These are phyloP conservation scores for Pyrenophora tritici-repentis DNA, from an alignment of 2,329 filamentous ascomycete species.

Conservation along the genomic window DNA sequence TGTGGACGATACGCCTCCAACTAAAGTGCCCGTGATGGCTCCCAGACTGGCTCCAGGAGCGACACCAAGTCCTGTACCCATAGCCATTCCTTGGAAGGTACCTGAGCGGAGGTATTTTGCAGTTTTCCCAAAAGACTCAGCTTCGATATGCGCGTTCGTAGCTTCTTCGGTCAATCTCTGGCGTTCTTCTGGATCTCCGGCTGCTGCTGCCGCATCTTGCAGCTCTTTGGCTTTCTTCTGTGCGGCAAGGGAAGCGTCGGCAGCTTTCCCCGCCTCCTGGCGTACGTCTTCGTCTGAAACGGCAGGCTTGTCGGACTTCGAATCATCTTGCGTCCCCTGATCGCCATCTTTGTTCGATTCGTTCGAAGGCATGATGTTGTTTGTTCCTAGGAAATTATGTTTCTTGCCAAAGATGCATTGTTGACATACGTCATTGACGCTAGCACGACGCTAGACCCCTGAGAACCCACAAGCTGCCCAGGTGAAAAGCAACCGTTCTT, in stretches of 20 bases:
- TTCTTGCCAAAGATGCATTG: neutral
- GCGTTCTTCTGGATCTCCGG: constrained; percentile 24
- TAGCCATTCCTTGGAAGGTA: constrained; percentile 30
- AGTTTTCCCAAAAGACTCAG: constrained; percentile 32
- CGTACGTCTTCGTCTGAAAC: constrained; percentile 25
- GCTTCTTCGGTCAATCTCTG: constrained; percentile 30
- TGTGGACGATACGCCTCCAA: constrained; percentile 27
- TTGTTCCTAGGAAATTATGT: neutral
- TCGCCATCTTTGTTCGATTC: constrained; percentile 6
- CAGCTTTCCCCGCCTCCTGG: constrained; percentile 26
- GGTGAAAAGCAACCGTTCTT: too few species aligned
- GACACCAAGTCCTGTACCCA: constrained; percentile 28
- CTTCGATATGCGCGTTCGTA: constrained; percentile 27
- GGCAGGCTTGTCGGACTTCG: constrained; percentile 10
- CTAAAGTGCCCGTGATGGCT: constrained; percentile 25
- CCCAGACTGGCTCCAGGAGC: constrained; percentile 27
- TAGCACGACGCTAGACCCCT: constrained; percentile 5
- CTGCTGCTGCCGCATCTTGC: constrained; percentile 22
- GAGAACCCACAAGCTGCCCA: neutral
- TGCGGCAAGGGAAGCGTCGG: constrained; percentile 22
- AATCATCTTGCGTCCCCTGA: neutral
- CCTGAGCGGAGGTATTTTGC: constrained; percentile 32
- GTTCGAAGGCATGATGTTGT: constrained; percentile 7
- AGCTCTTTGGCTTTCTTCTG: constrained; percentile 27
- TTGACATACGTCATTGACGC: constrained; percentile 12